These are phyloP conservation scores for Cryomyces antarcticus DNA, from an alignment of 495 filamentous ascomycete species.

Conservation along the genomic window DNA sequence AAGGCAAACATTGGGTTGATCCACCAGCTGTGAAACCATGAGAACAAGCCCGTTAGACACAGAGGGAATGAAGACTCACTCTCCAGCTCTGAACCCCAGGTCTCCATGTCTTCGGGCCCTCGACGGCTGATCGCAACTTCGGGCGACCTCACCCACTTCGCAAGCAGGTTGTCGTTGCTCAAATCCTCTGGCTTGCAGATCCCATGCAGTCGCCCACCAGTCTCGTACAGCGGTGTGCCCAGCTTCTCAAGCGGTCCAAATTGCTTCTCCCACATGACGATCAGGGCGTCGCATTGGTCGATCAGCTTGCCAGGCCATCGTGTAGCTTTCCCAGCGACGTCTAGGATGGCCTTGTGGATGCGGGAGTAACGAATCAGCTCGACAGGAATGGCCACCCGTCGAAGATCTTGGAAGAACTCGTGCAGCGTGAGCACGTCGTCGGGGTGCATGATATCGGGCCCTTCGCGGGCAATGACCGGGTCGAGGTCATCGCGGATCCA, in stretches of 20 bases:
- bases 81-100: constrained; percentile 17
- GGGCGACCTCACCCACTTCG: neutral
- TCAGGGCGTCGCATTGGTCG: constrained; percentile 15
- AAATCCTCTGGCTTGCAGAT: constrained; percentile 10
- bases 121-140: neutral
- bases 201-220: constrained; percentile 14
- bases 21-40: constrained; percentile 16
- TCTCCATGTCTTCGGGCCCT: constrained; percentile 6
- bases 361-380: constrained; percentile 13
- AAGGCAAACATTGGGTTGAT: constrained; percentile 18
- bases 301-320: constrained; percentile 18
- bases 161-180: neutral
- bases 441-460: constrained; percentile 12
- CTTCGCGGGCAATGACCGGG: constrained; percentile 17
- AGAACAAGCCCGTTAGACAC: neutral
- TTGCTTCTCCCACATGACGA: constrained; percentile 9
- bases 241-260: constrained; percentile 13
- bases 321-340: constrained; percentile 16
- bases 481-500: constrained; percentile 21
- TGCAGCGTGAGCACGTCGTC: constrained; percentile 18
- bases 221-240: constrained; percentile 12
- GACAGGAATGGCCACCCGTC: constrained; percentile 5
- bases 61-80: constrained; percentile 8
- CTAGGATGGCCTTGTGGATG: constrained; percentile 16
- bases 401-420: constrained; percentile 13